Evolutionary conservation across 2,329 filamentous ascomycete species (phyloP), one percentile per base, ranked within the genome.

Genomic region (Pseudodiploospora longispora): DNA sequence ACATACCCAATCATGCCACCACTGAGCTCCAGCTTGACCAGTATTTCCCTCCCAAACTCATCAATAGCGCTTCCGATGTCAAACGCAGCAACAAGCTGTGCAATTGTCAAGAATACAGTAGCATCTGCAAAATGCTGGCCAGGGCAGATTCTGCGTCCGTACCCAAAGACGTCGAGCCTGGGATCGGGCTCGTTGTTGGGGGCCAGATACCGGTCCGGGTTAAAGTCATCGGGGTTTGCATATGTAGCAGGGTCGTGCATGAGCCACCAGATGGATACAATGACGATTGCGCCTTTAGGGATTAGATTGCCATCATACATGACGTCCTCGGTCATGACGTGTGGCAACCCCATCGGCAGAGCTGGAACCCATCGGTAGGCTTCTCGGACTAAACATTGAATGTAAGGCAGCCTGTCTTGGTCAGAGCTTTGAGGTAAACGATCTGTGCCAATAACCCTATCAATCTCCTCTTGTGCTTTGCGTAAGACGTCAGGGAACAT

Each of bases 21-120:
- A 5, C 42, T 45, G 4, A 42, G 36, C 10, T 42, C 39, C 8
- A 42, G 30, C 10, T 42, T 40, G 2, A 43, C 42, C 3, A 40
- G 43, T 2, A 47, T 42, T 12, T 45, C 46, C 1, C 38, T 8
- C 6, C 46, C 48, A 19, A 38, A 10, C 5, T 36, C 28, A 27
- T 46, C 35, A 6, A 46, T n/a, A 3, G 40, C 39, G 28, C 40
- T 42, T 38, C 69, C 44, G 5, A 74, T 59, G 6, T 63, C 55
- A 43, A 76, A 76, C 0, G 67, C 68, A 0, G 72, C 60, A 3
- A 78, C 57, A 0, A 62, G 56, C 36, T 69, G 69, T 1, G 61
- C 68, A 10, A 62, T 49, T 2, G 41, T 60, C 10, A 64, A 40
- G 45, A 55, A 64, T 5, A 62, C n/a, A 7, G 52, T 51, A 2